A percentile compares a stretch with the other conserved stretches of the same genome.
These are phyloP conservation scores for Ophiostoma novo-ulmi DNA, from an alignment of 2,329 filamentous ascomycete species.

Conservation along the genomic window DNA sequence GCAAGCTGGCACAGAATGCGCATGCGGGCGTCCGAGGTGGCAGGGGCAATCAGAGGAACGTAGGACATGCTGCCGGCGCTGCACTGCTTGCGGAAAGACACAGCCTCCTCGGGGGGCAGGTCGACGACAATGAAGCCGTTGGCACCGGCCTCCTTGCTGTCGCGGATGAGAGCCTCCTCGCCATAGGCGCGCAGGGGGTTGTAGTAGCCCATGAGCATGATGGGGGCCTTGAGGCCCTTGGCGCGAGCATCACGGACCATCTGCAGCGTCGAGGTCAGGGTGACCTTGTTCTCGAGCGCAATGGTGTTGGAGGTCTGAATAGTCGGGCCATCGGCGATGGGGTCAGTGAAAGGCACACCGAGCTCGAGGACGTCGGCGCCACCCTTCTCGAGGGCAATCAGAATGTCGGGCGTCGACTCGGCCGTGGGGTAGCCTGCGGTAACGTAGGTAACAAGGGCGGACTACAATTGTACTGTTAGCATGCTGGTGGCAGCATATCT, in stretches of 20 bases:
- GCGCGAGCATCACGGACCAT: constrained; percentile 78
- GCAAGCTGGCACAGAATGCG: constrained; percentile 92
- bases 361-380: constrained; percentile 94
- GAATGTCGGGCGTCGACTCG: constrained; percentile 75
- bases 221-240: constrained; percentile 71
- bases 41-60: constrained; percentile 91
- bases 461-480: constrained; percentile 39
- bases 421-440: constrained; percentile 85
- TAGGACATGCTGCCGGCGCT: constrained; percentile 80
- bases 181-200: constrained; percentile 93
- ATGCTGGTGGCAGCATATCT: background rate
- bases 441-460: constrained; percentile 91
- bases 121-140: constrained; percentile 98
- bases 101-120: constrained; percentile 88
- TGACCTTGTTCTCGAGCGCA: constrained; percentile 86
- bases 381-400: constrained; percentile 86
- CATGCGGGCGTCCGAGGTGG: constrained; percentile 90
- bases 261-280: constrained; percentile 68
- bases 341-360: constrained; percentile 94
- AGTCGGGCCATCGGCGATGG: constrained; percentile 94
- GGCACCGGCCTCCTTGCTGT: constrained; percentile 77
- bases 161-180: constrained; percentile 79
- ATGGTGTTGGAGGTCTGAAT: constrained; percentile 92
- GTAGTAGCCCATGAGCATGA: constrained; percentile 98
- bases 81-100: constrained; percentile 84